Base-by-base conservation (phyloP, 768 basidiomycete genomes). In the Leccinum arenicola region DNA sequence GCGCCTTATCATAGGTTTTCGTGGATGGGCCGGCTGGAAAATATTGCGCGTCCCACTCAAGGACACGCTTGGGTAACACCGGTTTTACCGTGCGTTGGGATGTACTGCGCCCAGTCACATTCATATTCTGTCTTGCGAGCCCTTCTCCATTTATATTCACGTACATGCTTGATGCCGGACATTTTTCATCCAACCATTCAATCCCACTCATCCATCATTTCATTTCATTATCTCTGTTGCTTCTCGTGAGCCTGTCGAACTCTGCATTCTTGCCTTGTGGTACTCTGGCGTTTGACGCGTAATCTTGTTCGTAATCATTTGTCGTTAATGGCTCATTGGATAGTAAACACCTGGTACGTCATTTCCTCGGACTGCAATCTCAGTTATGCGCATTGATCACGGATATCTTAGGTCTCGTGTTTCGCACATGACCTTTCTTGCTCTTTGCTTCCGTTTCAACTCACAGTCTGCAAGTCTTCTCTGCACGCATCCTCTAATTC, bases 271-370 rank as follows among this genome's bases (percentile, higher is more conserved):
- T 35, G 29, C 27, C 50, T 45, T 38, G 48, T 53, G 33, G 36
- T 55, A 53, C 25, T 50, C 14, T 51, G 54, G 19, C 9, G 35
- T 38, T 25, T 36, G 56, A 48, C 25, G 47, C 36, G n/a, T 52
- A 38, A 47, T 49, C 56, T 38, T 25, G 29, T 19, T 40, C 50
- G 52, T 52, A 53, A 35, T 58, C 47, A 52, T 36, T 38, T 23
- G 40, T 52, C 45, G 54, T 52, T 56, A 58, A 52, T 48, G 48
- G 43, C 52, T 53, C 36, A 2, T 49, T 48, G 10, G 50, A 54
- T 21, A 45, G 35, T 23, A 58, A 47, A 48, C 50, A 29, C 43
- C 17, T n/a, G 58, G 65, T 67, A 54, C 40, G 65, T 61, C 48
- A 33, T 50, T 14, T 14, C 11, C 11, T 52, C 14, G 25, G 5